A percentile compares a stretch with the other conserved stretches of the same genome.
These are phyloP conservation scores for Endothia cerciana DNA, from an alignment of 2,329 filamentous ascomycete genomes.

Conservation along the genomic window DNA sequence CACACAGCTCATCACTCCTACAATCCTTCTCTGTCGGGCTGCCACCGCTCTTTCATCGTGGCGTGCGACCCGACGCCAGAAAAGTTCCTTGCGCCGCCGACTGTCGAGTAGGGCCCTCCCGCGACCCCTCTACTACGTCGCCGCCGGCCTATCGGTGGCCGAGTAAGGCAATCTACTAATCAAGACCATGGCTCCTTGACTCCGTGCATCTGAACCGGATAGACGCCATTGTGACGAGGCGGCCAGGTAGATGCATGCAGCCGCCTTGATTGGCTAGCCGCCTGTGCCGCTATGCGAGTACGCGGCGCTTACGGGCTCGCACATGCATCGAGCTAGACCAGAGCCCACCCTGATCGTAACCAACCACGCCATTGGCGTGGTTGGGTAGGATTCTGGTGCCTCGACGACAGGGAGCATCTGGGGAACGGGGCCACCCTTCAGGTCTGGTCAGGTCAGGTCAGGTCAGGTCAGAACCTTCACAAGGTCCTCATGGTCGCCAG, in stretches of 20 bases:
- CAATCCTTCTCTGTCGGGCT: background rate
- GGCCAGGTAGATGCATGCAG: slow-evolving; percentile 22
- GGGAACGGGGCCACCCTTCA: background rate
- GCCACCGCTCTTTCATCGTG: slow-evolving; percentile 16
- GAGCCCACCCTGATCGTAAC: background rate
- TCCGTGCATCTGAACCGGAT: background rate
- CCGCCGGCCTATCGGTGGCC: background rate
- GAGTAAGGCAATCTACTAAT: background rate
- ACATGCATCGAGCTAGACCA: slow-evolving; percentile 19
- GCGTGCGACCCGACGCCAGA: background rate
- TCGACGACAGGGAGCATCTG: slow-evolving; percentile 6
- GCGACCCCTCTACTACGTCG: background rate
- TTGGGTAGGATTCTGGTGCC: slow-evolving; percentile 7
- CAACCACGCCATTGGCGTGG: slow-evolving; percentile 14
- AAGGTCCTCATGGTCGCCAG: background rate
- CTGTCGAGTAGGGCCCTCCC: too few species aligned
- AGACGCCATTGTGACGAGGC: slow-evolving; percentile 28
- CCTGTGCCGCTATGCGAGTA: slow-evolving; percentile 20
- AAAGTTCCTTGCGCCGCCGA: too few species aligned
- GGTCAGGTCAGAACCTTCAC: background rate
- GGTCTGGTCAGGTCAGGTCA: too few species aligned
- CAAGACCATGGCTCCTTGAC: background rate
- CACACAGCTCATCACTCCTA: slow-evolving; percentile 10
- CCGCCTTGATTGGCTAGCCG: slow-evolving; percentile 25
- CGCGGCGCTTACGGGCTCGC: slow-evolving; percentile 25